Base-by-base conservation (phyloP, 768 basidiomycete genomes). In the Daedalea quercina region DNA sequence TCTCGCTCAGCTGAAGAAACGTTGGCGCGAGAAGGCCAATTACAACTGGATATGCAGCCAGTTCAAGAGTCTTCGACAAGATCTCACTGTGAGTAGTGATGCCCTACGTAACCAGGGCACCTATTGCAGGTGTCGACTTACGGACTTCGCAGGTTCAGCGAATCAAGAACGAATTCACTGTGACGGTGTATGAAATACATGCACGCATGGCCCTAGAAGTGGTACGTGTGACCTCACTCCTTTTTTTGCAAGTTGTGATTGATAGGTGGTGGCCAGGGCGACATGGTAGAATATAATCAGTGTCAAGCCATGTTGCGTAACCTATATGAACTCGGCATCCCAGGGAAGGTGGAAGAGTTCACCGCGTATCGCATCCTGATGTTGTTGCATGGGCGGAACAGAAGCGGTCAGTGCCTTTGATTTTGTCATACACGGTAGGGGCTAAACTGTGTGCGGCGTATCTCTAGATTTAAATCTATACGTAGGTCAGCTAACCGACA, bases 241-340 rank as follows among this genome's bases (percentile, higher is more conserved):
- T 9, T 28, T 34, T 54, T 13, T 3, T 55, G 20, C 26, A 49
- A 28, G 43, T 9, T 19, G 17, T 19, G 6, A 24, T 33, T 26
- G 41, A 31, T 53, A 33, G 48, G 55, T n/a, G 35, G 45, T 42
- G 37, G 40, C 53, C 69, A 99, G 95, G 82, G 78, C 64, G 96
- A 99, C 69, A 89, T 99, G 78, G 94, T 96, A 59, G 96, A 99
- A 79, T 98, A 95, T 67, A 98, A 96, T 69, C 90, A 94, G 69
- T 99, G 96, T 70, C 94, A 97, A 69, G 87, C 88, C 26, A 87
- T 90, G 58, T 73, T 98, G 42, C 87, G 87, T 63, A 79, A 81
- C 47, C 80, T 99, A 23, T 98, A 99, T 69, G 94, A 95, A 58
- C 82, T 94, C 52, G 94, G 94, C 40, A 84, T 99, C 48, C 82